These are phyloP conservation scores for Phytophthora rubi DNA, from an alignment of 352 stramenopile species.

Conservation along the genomic window DNA sequence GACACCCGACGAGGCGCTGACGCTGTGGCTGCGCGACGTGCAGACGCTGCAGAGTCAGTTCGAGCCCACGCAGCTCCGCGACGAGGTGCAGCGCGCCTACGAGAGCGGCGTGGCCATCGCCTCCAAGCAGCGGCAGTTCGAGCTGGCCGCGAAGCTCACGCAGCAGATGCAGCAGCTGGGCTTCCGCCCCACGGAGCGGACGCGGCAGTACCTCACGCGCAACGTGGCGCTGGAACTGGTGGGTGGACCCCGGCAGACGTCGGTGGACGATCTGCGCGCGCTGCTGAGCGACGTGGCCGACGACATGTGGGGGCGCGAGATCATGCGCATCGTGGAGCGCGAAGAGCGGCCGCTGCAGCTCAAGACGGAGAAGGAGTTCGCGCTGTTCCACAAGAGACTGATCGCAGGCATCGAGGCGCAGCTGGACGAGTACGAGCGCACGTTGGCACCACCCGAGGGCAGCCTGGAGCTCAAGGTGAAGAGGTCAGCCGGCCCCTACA, in stretches of 20 bases:
- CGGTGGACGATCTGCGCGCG: conserved; percentile 40
- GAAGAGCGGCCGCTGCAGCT: conserved; percentile 67
- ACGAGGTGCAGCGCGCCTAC: conserved; percentile 56
- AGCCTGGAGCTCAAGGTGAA: conserved; percentile 15
- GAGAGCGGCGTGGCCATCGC: conserved; percentile 74
- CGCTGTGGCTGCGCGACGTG: conserved; percentile 46
- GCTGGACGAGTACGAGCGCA: conserved; percentile 59
- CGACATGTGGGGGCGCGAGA: conserved; percentile 51
- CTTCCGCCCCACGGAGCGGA: conserved; percentile 38
- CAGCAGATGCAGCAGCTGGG: conserved; percentile 58
- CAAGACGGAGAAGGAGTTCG: conserved; percentile 59
- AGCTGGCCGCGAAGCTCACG: conserved; percentile 45
- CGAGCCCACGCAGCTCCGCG: conserved; percentile 7
- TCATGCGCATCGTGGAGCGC: conserved; percentile 61
- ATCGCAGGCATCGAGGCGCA: conserved; percentile 47
- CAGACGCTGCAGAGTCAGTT: conserved; percentile 33
- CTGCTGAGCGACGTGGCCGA: conserved; percentile 37
- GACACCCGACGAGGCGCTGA: conserved; percentile 31
- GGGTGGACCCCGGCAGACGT: conserved; percentile 28
- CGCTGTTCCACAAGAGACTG: conserved; percentile 52
- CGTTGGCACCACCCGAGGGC: background rate
- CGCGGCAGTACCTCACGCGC: conserved; percentile 60
- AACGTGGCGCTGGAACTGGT: conserved; percentile 61
- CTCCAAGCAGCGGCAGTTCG: conserved; percentile 75
- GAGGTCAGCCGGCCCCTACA: conserved; percentile 53